Percentiles rank a stretch among this genome's conserved stretches.
phyloP scores from a whole-genome alignment of 305 asterid species.

The Fraxinus platypoda region DNA sequence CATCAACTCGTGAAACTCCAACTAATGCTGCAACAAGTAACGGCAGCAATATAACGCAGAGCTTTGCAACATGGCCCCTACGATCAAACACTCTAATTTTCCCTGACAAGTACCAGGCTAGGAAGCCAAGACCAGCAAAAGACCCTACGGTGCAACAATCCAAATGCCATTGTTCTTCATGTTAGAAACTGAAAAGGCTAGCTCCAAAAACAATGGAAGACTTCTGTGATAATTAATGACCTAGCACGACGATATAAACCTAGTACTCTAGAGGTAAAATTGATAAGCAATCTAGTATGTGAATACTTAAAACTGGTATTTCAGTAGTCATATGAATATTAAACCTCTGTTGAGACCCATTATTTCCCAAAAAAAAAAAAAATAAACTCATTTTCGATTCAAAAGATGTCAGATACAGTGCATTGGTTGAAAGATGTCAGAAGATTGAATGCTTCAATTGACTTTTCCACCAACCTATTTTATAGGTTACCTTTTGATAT shows the following conservation, averaged over 20 bases:
- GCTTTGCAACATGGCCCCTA: slow-evolving; percentile 78
- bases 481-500: too few relatives aligned
- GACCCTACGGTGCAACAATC: slow-evolving; percentile 56
- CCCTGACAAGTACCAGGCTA: slow-evolving; percentile 78
- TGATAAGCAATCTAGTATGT: not conserved
- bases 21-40: slow-evolving; percentile 72
- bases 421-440: not conserved
- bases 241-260: not conserved
- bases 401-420: too few relatives aligned
- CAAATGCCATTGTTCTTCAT: slow-evolving; percentile 18
- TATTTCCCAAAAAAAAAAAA: not conserved
- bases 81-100: slow-evolving; percentile 68
- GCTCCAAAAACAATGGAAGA: not conserved
- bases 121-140: slow-evolving; percentile 84
- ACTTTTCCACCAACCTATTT: too few relatives aligned
- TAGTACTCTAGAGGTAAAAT: not conserved
- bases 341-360: not conserved
- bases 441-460: too few relatives aligned
- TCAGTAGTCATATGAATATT: not conserved
- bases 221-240: not conserved
- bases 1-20: slow-evolving; percentile 84
- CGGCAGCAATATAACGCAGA: slow-evolving; percentile 61
- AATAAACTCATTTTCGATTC: not conserved
- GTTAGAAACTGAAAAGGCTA: not conserved
- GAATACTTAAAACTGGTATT: not conserved